phyloP scores from a whole-genome alignment of 2,329 filamentous ascomycete species.

The Colletotrichum sp. region DNA sequence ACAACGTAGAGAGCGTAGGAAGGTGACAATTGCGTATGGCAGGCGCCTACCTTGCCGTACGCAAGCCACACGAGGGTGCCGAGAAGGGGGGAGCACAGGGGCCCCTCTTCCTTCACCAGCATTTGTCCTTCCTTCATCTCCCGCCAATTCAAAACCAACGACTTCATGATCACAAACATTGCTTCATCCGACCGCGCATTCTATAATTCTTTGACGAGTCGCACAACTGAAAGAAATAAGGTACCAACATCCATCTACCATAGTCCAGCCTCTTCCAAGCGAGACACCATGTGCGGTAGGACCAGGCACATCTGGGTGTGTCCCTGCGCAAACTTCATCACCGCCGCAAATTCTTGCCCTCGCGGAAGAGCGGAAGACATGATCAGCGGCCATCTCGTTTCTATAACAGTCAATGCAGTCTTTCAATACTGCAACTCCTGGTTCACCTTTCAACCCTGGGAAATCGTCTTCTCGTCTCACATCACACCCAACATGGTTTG shows the following conservation, averaged over 20 bases:
- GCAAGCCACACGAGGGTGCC: background rate
- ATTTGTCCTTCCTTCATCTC: background rate
- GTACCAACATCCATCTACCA: background rate
- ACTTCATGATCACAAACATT: background rate
- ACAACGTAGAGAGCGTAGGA: background rate
- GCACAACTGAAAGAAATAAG: background rate
- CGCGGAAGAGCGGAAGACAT: background rate
- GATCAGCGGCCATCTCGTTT: background rate
- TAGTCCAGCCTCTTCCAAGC: background rate
- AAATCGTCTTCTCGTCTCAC: background rate
- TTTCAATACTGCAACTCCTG: background rate
- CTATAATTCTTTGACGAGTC: background rate
- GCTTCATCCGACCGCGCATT: background rate
- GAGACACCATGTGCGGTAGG: background rate
- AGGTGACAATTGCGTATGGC: background rate
- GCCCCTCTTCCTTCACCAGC: background rate
- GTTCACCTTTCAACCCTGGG: background rate
- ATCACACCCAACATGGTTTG: background rate
- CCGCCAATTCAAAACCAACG: background rate
- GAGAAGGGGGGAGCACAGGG: background rate
- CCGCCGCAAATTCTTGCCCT: background rate
- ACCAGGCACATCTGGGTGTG: background rate
- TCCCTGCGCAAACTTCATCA: background rate
- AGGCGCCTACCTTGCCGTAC: background rate
- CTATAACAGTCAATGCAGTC: background rate